Evolutionary conservation across 306 rosid genomes (phyloP), one percentile per base, ranked within the genome.

Genomic region (Quercus alba): DNA sequence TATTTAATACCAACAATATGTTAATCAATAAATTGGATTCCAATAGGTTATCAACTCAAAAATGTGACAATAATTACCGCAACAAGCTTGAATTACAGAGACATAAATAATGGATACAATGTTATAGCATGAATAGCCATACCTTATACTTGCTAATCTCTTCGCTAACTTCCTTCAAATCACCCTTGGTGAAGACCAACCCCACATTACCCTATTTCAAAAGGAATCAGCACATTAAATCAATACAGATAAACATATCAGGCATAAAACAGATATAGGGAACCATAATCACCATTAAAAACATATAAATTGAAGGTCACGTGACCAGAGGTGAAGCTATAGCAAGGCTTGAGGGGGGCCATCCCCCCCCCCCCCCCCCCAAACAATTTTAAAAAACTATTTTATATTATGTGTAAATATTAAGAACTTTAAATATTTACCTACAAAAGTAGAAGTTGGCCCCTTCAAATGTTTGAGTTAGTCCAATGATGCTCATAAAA

Each of bases 81-180:
- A 44, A 6, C 31, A 70, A 57, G 9, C 11, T 19, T n/a, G 28
- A 68, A 77, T 44, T 8, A 3, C 14, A 23, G 25, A 52, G 4
- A 18, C 26, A 77, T 13, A 19, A n/a, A 38, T 26, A 59, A 6
- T 11, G 20, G 1, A 41, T 54, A 23, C 28, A 17, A 3, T 35
- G 5, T 19, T 38, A 38, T 1, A 68, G 49, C 17, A 5, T 57
- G 20, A 18, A 55, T 3, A 12, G 9, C 3, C 68, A 46, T n/a
- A 88, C 91, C 89, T 88, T 88, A 87, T 88, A 88, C 67, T 88
- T 88, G 0, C 73, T 86, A 8, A 88, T 89, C 78, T 85, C 91
- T 33, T 88, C 91, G n/a, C 88, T 83, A 19, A 88, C 91, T 72
- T 88, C 91, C 79, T 88, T 88, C 86, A 88, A 80, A 41, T 88